phyloP scores from a whole-genome alignment of 768 basidiomycete species.

The Tephrocybe sp. region DNA sequence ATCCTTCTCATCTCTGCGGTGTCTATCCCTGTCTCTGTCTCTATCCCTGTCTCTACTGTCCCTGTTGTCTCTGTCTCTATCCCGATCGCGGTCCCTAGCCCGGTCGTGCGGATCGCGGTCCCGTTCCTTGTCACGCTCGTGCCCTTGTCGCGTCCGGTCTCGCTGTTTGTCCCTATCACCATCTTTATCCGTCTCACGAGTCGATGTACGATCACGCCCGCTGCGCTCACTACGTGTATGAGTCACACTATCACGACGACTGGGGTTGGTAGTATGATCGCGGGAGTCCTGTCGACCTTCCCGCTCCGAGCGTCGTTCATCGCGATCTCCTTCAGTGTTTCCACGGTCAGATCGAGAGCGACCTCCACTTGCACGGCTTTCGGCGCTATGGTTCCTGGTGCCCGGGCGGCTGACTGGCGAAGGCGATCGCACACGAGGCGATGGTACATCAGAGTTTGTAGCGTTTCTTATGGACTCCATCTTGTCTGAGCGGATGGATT shows the following conservation, averaged over 20 bases:
- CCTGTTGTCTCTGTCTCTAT: conserved; percentile 61
- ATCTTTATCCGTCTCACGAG: conserved; percentile 42
- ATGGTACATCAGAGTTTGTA: conserved; percentile 50
- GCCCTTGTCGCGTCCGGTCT: conserved; percentile 43
- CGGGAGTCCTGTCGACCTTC: conserved; percentile 47
- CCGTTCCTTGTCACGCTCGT: conserved; percentile 56
- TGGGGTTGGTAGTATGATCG: conserved; percentile 34
- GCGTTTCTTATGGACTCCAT: conserved; percentile 45
- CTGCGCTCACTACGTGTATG: conserved; percentile 50
- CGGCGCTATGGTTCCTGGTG: conserved; percentile 66
- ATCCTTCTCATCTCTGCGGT: conserved; percentile 34
- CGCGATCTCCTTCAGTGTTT: conserved; percentile 42
- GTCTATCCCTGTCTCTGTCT: conserved; percentile 29
- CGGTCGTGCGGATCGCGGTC: conserved; percentile 49
- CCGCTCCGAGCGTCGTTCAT: conserved; percentile 54
- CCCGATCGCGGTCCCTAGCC: conserved; percentile 54
- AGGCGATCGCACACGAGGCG: conserved; percentile 61
- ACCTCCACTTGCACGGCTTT: conserved; percentile 71
- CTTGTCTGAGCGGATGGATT: conserved; percentile 51
- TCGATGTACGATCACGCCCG: conserved; percentile 37
- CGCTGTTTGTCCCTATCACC: conserved; percentile 47
- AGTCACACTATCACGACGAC: conserved; percentile 50
- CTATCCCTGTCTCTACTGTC: conserved; percentile 36
- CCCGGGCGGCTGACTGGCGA: conserved; percentile 68
- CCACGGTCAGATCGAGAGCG: conserved; percentile 54